Base-by-base conservation (phyloP, 2,329 filamentous ascomycete species). In the Aspergillaceae sp. region DNA sequence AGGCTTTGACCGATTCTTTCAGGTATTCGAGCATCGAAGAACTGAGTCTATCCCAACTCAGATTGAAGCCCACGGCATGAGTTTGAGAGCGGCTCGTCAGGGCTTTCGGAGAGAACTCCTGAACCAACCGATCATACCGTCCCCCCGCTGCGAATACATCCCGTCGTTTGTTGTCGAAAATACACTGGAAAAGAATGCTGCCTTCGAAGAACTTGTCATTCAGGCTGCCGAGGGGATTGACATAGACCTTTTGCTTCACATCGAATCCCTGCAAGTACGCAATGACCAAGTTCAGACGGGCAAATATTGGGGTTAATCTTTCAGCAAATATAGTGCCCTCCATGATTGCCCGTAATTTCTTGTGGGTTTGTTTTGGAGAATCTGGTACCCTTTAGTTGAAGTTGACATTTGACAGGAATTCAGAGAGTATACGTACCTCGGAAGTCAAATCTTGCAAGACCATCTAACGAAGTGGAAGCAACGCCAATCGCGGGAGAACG, bases 141-240 rank as follows among this genome's bases (percentile, higher is more conserved):
- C 92, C 92, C 43, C 94, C 92, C 30, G 90, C 92, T 4, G 91
- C 92, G 59, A 97, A 88, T 0, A 97, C 87, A 55, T 92, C 85
- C 56, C 74, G 72, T 49, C 79, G 83, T 50, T 84, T 79, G 62
- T 88, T 94, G 62, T 97, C 91, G 52, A 90, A 88, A 2, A 96
- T 71, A 58, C 89, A 96, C 50, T 94, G 87, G 62, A 98, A 97
- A 38, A 97, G 73, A 29, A 97, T 74, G 5, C 90, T 90, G 1
- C 86, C 85, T 11, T 79, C 74, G 65, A 92, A 98, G 62, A 97
- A 96, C 47, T 84, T 86, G 61, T 96, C 90, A 59, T 94, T 94
- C 59, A 94, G 79, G 64, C 87, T 94, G 60, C 83, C 86, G 5
- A 98, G 74, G 0, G 91, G 90, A 52, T 82, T 87, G 55, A 97